A percentile compares a stretch with the other conserved stretches of the same genome.
phyloP scores from a whole-genome alignment of 306 rosid species.

The Trichosanthes cucumerina region DNA sequence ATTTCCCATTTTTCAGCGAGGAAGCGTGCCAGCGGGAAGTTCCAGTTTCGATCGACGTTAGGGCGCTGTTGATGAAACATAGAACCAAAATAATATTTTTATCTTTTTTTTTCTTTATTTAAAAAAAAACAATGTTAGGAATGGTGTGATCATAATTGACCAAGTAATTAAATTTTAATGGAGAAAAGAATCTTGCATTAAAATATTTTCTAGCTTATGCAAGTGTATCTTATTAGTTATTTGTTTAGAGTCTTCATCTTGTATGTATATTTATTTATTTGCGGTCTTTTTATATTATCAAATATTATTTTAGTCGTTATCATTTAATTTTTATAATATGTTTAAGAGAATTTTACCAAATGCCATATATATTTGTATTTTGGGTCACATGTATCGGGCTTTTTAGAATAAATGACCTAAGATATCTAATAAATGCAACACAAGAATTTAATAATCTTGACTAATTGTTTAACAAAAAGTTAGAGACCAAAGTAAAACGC shows the following conservation, averaged over 20 bases:
- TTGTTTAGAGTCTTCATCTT: background rate
- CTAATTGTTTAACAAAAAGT: background rate
- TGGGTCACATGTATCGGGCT: background rate
- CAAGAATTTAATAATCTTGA: background rate
- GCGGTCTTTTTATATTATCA: background rate
- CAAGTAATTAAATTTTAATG: background rate
- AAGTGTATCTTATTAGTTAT: background rate
- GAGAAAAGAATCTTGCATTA: background rate
- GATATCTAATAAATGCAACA: background rate
- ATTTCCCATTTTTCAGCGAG: too few relatives aligned
- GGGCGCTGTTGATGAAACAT: too few relatives aligned
- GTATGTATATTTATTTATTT: background rate
- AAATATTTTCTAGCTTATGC: background rate
- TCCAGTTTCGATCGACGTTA: too few relatives aligned
- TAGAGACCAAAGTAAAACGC: background rate
- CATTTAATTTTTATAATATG: background rate
- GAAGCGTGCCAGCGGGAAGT: too few relatives aligned
- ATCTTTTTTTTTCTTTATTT: too few relatives aligned
- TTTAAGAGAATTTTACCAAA: background rate
- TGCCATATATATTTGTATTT: background rate
- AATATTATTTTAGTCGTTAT: background rate
- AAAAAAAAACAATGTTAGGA: background rate
- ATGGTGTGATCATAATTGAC: background rate
- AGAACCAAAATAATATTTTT: too few relatives aligned
- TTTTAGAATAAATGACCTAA: background rate